phyloP scores from a whole-genome alignment of 768 basidiomycete species.

The Austroboletus eburneus region DNA sequence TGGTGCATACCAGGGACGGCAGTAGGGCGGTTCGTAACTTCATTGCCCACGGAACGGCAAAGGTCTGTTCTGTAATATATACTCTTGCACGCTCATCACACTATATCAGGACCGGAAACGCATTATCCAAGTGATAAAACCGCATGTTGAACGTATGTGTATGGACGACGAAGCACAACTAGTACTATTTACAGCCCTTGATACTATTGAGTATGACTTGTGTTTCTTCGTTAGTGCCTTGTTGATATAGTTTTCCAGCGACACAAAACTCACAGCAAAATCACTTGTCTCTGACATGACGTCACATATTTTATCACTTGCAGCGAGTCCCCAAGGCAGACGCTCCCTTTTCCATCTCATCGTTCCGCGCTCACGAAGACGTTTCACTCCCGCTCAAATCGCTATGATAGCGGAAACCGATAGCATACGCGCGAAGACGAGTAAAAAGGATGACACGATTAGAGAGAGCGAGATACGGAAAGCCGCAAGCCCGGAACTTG shows the following conservation, averaged over 20 bases:
- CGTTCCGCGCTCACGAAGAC: constrained; percentile 74
- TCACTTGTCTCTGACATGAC: constrained; percentile 71
- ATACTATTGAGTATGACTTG: constrained; percentile 75
- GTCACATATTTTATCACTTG: constrained; percentile 51
- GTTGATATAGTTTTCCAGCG: constrained; percentile 43
- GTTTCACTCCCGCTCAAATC: constrained; percentile 85
- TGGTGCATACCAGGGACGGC: constrained; percentile 93
- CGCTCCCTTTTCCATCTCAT: constrained; percentile 80
- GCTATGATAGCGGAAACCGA: constrained; percentile 72
- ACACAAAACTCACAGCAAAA: constrained; percentile 87
- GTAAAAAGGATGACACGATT: constrained; percentile 70
- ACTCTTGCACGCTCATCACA: neutral
- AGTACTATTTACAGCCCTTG: constrained; percentile 85
- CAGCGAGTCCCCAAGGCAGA: constrained; percentile 67
- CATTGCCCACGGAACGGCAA: constrained; percentile 77
- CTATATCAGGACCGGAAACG: constrained; percentile 75
- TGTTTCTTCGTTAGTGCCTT: neutral
- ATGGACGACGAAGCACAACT: constrained; percentile 86
- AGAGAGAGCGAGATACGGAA: constrained; percentile 68
- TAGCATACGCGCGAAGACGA: constrained; percentile 59
- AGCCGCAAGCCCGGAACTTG: constrained; percentile 68
- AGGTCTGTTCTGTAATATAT: constrained; percentile 40
- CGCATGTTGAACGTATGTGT: constrained; percentile 86
- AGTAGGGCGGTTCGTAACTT: constrained; percentile 84
- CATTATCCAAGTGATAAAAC: constrained; percentile 84